Conservation (phyloP, 129 eudicot species). For the Tagetes erecta region DNA sequence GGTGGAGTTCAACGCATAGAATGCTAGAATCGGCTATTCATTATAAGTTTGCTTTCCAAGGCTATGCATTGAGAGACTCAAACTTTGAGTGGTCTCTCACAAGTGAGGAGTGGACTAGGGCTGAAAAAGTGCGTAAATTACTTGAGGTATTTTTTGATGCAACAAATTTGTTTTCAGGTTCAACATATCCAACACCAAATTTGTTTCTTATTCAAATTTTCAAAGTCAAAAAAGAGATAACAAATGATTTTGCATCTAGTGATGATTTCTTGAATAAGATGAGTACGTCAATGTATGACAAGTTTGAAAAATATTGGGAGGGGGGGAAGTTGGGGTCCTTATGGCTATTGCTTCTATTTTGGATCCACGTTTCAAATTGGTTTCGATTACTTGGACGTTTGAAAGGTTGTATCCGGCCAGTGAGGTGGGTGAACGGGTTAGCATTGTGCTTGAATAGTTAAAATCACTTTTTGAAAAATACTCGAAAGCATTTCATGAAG, state of each 20-base stretch:
- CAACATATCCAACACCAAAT: neutral
- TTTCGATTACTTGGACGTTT: neutral
- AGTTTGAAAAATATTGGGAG: neutral
- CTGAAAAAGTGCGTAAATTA: neutral
- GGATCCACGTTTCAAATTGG: neutral
- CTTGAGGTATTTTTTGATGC: neutral
- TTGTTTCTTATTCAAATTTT: neutral
- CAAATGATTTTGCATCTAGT: neutral
- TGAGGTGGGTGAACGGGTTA: neutral
- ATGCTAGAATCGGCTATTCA: neutral
- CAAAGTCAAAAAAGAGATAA: neutral
- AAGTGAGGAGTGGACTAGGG: neutral
- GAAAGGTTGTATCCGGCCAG: neutral
- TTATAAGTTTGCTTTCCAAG: neutral
- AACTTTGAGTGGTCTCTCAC: neutral
- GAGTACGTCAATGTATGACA: neutral
- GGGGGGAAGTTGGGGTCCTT: neutral
- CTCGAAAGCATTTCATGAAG: neutral
- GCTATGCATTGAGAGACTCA: neutral
- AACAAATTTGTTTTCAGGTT: neutral
- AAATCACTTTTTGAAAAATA: neutral
- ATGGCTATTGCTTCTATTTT: neutral
- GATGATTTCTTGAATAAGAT: neutral
- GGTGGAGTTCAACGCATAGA: neutral
- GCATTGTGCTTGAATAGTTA: neutral